Percentiles rank a stretch among this genome's conserved stretches.
These are phyloP conservation scores for Rhynchospora tenuis DNA, from an alignment of 176 grass and related monocot species.

Conservation along the genomic window DNA sequence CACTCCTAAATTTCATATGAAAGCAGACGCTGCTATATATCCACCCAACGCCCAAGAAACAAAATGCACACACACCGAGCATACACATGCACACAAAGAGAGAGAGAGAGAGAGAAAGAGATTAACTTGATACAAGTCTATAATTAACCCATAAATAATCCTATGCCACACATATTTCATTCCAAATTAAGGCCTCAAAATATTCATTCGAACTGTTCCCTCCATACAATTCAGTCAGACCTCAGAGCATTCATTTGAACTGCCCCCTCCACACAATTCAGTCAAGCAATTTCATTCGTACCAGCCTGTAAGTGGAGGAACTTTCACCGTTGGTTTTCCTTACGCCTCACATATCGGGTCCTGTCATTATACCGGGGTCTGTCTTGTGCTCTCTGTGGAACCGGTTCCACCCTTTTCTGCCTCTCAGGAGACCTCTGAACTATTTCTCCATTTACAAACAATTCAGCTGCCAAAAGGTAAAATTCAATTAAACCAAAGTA, in stretches of 20 bases:
- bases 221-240: no score
- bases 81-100: not conserved
- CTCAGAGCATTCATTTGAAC: not conserved
- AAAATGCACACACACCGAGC: not conserved
- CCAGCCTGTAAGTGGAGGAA: not conserved
- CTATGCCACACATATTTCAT: not conserved
- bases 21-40: not conserved
- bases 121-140: not conserved
- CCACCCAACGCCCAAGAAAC: not conserved
- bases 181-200: not conserved
- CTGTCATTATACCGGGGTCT: conserved; percentile 84
- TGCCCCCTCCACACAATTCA: not conserved
- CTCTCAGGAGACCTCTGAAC: conserved; percentile 86
- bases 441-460: conserved; percentile 91
- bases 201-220: not conserved
- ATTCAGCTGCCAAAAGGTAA: conserved; percentile 60
- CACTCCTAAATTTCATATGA: not conserved
- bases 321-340: conserved; percentile 75
- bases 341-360: conserved; percentile 76
- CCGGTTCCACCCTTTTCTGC: conserved; percentile 83
- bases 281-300: not conserved
- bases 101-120: not conserved
- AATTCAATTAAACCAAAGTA: conserved; percentile 26
- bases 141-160: not conserved
- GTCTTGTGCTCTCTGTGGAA: conserved; percentile 87